These are phyloP conservation scores for Trapa incisa DNA, from an alignment of 345 rosid genomes.

Conservation along the genomic window DNA sequence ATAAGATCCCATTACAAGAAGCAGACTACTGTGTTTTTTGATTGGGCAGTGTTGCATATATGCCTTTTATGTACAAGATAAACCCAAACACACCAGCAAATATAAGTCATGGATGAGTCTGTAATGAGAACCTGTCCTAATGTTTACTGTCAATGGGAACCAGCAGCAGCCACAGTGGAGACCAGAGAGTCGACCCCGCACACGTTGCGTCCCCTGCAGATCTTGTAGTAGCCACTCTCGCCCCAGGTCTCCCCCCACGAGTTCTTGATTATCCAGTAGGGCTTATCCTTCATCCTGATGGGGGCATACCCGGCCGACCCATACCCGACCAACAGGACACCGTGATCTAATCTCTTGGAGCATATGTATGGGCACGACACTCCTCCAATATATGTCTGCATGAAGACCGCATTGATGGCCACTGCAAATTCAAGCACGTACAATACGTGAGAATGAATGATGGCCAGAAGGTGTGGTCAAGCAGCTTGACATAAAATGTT, in stretches of 20 bases:
- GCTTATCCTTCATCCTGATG: slow-evolving; percentile 74
- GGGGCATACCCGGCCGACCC: slow-evolving; percentile 79
- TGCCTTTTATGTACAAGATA: background rate
- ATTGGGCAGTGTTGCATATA: background rate
- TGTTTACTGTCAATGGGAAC: background rate
- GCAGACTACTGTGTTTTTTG: background rate
- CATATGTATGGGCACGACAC: slow-evolving; percentile 87
- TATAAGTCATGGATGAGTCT: background rate
- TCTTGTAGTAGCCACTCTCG: slow-evolving; percentile 74
- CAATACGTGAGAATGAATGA: background rate
- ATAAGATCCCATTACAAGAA: background rate
- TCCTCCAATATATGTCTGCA: slow-evolving; percentile 90
- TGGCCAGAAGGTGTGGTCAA: background rate
- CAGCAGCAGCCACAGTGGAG: slow-evolving; percentile 64
- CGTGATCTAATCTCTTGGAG: slow-evolving; percentile 67
- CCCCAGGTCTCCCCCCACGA: slow-evolving; percentile 94
- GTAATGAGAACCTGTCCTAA: background rate
- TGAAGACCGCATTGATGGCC: slow-evolving; percentile 74
- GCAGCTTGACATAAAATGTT: background rate
- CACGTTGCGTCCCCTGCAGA: slow-evolving; percentile 72
- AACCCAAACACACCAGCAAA: background rate
- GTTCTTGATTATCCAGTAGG: slow-evolving; percentile 86
- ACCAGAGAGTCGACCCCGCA: slow-evolving; percentile 93
- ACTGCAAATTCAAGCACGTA: slow-evolving; percentile 26
- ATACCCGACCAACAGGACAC: slow-evolving; percentile 72